Evolutionary conservation across 352 stramenopile genomes (phyloP), one percentile per base, ranked within the genome.

Genomic region (Plasmopara muralis): DNA sequence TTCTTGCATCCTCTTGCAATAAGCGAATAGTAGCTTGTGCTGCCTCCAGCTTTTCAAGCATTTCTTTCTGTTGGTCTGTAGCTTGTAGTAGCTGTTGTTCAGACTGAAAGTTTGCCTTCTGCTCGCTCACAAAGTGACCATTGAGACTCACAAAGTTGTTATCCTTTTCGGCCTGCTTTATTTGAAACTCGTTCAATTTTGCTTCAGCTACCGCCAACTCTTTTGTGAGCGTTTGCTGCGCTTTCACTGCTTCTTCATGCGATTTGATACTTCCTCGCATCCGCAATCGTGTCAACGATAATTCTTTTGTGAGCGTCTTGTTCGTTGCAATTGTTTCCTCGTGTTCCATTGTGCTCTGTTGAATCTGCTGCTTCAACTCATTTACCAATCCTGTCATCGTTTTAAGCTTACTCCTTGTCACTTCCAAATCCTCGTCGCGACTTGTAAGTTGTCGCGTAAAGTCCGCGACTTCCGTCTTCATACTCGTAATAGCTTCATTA

Each of bases 251-350:
- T 16, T 62, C 60, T 31, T 60, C 43, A 4, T 59, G 37, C 1
- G 41, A 44, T 37, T 62, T 56, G 14, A 57, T 46, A 6, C 34
- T 60, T 6, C 38, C 53, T 57, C 67, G 53, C 50, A 60, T 62
- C 25, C 45, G 41, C 20, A 46, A 53, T 49, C 57, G 53, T 15
- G 53, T 40, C 25, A 53, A 28, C 10, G 59, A 43, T 7, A 81
- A n/a, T 31, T 79, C 69, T 41, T 56, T 62, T 35, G 72, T 70
- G 16, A 80, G 41, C 6, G 42, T 65, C 37, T 68, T 31, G 38
- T 74, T 78, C 7, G 37, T 47, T 12, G 50, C 44, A 6, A 50
- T 18, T 8, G 66, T 34, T 15, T 72, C 49, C 1, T 76, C 59
- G 18, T 51, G 57, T 46, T 75, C 58, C 42, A 62, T 72, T 9